phyloP scores from a whole-genome alignment of 805 yeast species.

The Myxozyma kluyveri region DNA sequence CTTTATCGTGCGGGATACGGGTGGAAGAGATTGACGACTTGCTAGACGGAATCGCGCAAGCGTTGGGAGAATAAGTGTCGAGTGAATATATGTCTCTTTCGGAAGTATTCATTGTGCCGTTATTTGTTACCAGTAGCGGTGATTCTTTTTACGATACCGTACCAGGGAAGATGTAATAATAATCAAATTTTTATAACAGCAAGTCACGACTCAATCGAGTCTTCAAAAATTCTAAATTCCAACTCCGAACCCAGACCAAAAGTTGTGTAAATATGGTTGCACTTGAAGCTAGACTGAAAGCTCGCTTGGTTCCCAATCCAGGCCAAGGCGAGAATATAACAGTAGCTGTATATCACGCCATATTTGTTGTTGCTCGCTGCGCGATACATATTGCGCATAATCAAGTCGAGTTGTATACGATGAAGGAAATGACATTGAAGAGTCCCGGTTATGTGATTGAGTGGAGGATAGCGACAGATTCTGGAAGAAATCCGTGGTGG shows the following conservation, averaged over 20 bases:
- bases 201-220: neutral
- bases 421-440: neutral
- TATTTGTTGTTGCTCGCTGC: conserved; percentile 55
- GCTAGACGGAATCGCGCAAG: conserved; percentile 52
- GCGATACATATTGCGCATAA: conserved; percentile 44
- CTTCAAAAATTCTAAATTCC: neutral
- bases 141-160: neutral
- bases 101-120: conserved; percentile 5
- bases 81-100: neutral
- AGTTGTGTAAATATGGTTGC: no score
- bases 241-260: neutral
- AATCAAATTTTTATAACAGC: neutral
- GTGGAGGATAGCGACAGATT: neutral
- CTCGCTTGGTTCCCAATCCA: conserved; percentile 51
- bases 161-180: neutral
- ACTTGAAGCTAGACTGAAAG: no score
- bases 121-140: conserved; percentile 24
- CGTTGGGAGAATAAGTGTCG: conserved; percentile 19
- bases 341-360: conserved; percentile 65
- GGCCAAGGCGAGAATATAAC: conserved; percentile 57
- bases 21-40: conserved; percentile 77
- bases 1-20: conserved; percentile 71
- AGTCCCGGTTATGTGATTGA: neutral
- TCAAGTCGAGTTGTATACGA: neutral
- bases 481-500: conserved; percentile 9